Evolutionary conservation across 116 monocot genomes (phyloP), one percentile per base, ranked within the genome.

Genomic region (Trichopus zeylanicus): DNA sequence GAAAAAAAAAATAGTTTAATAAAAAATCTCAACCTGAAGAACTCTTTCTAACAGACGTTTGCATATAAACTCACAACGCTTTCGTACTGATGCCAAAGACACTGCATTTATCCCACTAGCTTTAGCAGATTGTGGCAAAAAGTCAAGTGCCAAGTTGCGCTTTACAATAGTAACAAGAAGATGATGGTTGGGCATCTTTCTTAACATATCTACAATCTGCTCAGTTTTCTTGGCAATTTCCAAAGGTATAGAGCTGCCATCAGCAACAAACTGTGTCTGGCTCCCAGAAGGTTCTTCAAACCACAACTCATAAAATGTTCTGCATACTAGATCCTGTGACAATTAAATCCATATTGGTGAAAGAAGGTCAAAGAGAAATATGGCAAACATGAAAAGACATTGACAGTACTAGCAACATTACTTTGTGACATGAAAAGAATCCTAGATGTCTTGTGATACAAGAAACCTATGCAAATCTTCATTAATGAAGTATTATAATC

Each of bases 301-400:
- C 99, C 99, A 99, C 28, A 99, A 84, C 57, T 99, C 99, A 63
- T 81, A 88, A 68, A 99, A 99, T 66, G 92, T 92, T 70, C 88
- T 99, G 69, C 92, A 88, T 51, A 99, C 99, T 12, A 99, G 67
- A 60, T 99, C 99, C 99, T 99, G 76, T 22, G 21, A 56, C 38
- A 69, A 70, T 63, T 29, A 49, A 16, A 10, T 33, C 53, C n/a
- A 53, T 32, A 63, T 55, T 39, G 16, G 1, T 48, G 46, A 56
- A 26, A 25, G 23, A 26, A 28, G 47, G 20, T 9, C 49, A 28
- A 28, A 32, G 54, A 48, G 39, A 26, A 33, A 4, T 6, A 51
- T 51, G 19, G n/a, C n/a, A n/a, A n/a, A n/a, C n/a, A n/a, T n/a
- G n/a, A n/a, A n/a, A n/a, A n/a, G n/a, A n/a, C n/a, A n/a, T n/a